A percentile compares a stretch with the other conserved stretches of the same genome.
phyloP scores from a whole-genome alignment of 108 stramenopile genomes.

The Heterococcus sp. region DNA sequence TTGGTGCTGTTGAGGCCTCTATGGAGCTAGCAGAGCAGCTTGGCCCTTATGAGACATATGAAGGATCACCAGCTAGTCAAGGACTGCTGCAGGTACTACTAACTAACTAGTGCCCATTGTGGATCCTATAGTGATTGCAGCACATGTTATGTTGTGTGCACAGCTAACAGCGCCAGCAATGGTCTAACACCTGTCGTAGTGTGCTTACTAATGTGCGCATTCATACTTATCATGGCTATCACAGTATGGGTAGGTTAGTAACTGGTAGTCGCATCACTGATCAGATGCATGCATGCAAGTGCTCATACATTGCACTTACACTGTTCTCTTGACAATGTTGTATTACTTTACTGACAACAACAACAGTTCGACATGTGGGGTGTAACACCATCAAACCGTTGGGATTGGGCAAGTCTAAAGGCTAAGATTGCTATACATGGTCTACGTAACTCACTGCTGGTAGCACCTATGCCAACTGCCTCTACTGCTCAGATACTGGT shows the following conservation, averaged over 20 bases:
- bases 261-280: too few relatives aligned
- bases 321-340: too few relatives aligned
- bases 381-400: constrained; percentile 58
- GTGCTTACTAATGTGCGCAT: too few relatives aligned
- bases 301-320: too few relatives aligned
- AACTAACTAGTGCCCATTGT: too few relatives aligned
- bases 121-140: too few relatives aligned
- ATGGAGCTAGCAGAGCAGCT: constrained; percentile 72
- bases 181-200: too few relatives aligned
- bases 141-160: too few relatives aligned
- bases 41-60: constrained; percentile 80
- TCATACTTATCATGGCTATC: too few relatives aligned
- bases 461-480: constrained; percentile 98
- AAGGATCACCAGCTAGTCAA: constrained; percentile 79
- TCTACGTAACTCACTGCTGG: constrained; percentile 82
- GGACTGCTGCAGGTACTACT: constrained; percentile 60
- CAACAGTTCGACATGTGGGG: constrained; percentile 88
- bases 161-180: too few relatives aligned
- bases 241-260: too few relatives aligned
- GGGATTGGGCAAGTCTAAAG: constrained; percentile 81
- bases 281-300: too few relatives aligned
- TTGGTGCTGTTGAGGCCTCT: constrained; percentile 86
- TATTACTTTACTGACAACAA: background rate
- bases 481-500: constrained; percentile 87
- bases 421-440: constrained; percentile 69